Evolutionary conservation across 805 yeast genomes (phyloP).

Genomic region (Candida verbasci): DNA sequence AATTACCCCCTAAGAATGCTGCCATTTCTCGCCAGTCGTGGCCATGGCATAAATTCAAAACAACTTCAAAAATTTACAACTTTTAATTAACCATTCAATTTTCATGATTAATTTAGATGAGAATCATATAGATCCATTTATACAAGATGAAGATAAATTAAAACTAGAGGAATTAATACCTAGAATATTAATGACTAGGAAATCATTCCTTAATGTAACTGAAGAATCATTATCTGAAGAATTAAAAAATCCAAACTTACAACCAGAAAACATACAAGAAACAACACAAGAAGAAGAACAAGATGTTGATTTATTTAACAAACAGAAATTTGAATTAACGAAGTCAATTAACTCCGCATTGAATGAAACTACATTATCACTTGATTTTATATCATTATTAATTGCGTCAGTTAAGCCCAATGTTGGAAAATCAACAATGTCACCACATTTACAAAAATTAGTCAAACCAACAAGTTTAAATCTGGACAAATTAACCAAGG

Average conservation of each 20-base stretch:
- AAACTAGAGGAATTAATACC: slow-evolving; percentile 55
- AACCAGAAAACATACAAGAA: slow-evolving; percentile 8
- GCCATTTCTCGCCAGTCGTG: no score
- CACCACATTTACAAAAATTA: slow-evolving; percentile 71
- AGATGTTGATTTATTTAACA: slow-evolving; percentile 39
- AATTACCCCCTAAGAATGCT: no score
- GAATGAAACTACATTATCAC: slow-evolving; percentile 82
- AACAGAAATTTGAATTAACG: slow-evolving; percentile 50
- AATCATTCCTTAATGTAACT: slow-evolving; percentile 54
- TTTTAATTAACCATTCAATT: not conserved
- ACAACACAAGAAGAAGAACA: slow-evolving; percentile 5
- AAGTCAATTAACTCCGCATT: slow-evolving; percentile 59
- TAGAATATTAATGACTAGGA: slow-evolving; percentile 53
- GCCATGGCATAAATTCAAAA: no score
- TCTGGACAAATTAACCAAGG: slow-evolving; percentile 34
- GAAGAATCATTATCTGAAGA: slow-evolving; percentile 52
- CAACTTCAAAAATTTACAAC: not conserved
- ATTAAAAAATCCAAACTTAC: slow-evolving; percentile 22
- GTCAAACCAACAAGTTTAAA: slow-evolving; percentile 74
- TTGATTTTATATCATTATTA: slow-evolving; percentile 82
- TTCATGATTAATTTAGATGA: slow-evolving; percentile 17
- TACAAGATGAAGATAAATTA: slow-evolving; percentile 39
- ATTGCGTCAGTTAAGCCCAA: slow-evolving; percentile 80
- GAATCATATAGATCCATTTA: slow-evolving; percentile 31
- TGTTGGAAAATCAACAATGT: slow-evolving; percentile 82